phyloP scores from a whole-genome alignment of 2,329 filamentous ascomycete genomes.

The Incumbomyces delicatus region DNA sequence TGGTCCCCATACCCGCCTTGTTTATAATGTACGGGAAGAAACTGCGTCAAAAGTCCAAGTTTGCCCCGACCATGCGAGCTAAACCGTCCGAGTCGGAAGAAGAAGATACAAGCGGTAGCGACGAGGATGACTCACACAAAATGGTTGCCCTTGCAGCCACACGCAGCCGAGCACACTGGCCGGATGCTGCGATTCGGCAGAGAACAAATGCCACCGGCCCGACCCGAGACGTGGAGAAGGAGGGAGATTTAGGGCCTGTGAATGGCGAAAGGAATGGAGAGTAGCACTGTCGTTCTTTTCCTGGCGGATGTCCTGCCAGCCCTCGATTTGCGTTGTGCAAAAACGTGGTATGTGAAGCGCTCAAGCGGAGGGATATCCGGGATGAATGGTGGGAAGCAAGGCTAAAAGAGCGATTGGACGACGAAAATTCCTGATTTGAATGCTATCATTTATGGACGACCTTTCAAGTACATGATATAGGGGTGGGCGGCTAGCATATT shows the following conservation, averaged over 20 bases:
- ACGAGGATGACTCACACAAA: constrained; percentile 13
- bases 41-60: constrained; percentile 19
- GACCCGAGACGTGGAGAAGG: constrained; percentile 2
- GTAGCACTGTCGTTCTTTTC: constrained; percentile 4
- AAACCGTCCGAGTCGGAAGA: constrained; percentile 32
- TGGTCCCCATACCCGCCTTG: constrained; percentile 30
- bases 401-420: not conserved
- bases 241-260: not conserved
- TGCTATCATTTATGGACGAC: too few relatives aligned
- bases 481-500: too few relatives aligned
- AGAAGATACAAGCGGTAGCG: constrained; percentile 21
- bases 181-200: not conserved
- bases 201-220: constrained; percentile 3
- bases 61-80: constrained; percentile 38
- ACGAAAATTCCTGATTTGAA: too few relatives aligned
- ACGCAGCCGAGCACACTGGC: constrained; percentile 13
- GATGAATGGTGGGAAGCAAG: constrained; percentile 3
- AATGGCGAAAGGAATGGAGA: not conserved
- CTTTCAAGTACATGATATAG: too few relatives aligned
- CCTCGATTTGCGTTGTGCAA: constrained; percentile 1
- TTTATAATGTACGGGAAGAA: constrained; percentile 28
- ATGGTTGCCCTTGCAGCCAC: constrained; percentile 18
- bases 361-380: not conserved
- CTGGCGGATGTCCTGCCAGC: not conserved
- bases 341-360: constrained; percentile 1